Percentiles rank a stretch among this genome's conserved stretches.
Conservation (phyloP, 1,139 yeast genomes). For the Lodderomyces margitis region DNA sequence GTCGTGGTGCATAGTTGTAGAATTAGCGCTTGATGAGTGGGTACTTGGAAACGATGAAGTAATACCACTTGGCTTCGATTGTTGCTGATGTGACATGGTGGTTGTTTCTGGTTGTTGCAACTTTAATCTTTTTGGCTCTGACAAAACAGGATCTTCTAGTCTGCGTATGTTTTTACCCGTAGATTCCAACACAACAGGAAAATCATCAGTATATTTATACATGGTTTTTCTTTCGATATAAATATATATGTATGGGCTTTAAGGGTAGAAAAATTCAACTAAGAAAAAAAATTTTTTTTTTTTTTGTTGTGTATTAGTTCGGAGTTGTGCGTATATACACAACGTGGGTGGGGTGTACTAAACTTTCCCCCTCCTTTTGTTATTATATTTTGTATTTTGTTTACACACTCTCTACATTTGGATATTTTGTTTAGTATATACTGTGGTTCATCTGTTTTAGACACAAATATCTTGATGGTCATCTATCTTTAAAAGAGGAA, state of each 20-base stretch:
- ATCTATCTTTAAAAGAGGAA: no score
- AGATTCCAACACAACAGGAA: slow-evolving; percentile 4
- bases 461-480: no score
- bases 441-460: no score
- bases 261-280: no score
- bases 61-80: not conserved
- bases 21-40: not conserved
- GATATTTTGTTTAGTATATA: not conserved
- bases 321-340: not conserved
- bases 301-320: no score
- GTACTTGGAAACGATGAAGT: not conserved
- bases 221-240: no score
- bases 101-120: not conserved
- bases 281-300: no score
- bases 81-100: slow-evolving; percentile 3
- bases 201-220: not conserved
- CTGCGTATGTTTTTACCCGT: slow-evolving; percentile 2
- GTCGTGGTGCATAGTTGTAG: slow-evolving; percentile 8
- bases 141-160: slow-evolving; percentile 8
- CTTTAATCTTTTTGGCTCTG: slow-evolving; percentile 10
- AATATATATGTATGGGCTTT: no score
- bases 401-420: not conserved
- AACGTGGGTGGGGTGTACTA: not conserved
- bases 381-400: no score
- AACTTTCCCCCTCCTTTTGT: not conserved